Evolutionary conservation across 1,139 yeast genomes (phyloP), one percentile per base, ranked within the genome.

Genomic region (Geotrichum histeridarum): DNA sequence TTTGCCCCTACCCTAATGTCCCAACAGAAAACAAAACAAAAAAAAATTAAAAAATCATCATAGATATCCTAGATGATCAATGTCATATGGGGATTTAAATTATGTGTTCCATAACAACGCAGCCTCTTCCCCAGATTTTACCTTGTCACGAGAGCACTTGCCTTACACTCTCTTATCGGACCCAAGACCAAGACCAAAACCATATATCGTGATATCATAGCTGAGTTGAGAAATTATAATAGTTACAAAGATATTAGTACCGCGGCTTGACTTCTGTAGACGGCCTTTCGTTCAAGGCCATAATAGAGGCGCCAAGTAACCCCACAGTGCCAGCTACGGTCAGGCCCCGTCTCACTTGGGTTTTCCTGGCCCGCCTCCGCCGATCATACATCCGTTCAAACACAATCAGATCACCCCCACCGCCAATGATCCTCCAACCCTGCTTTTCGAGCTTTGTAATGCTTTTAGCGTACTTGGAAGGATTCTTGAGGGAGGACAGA

Each of bases 371-470:
- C 27, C 44, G 12, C 8, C 33, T 12, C 17, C 33, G 8, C 8
- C 15, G 17, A 27, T 42, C 31, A 12, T 22, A 32, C 6, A 8
- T 14, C 5, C 76, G 64, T 51, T 70, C 70, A 58, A 74, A 73
- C 17, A 74, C 74, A 36, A 74, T 64, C 55, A 71, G 65, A 57
- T 69, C 70, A 11, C 68, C 69, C 2, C 38, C 47, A 8, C 38
- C 69, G 2, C 82, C 84, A 48, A 77, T 70, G 45, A 80, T 64
- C 50, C 66, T 69, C 82, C 82, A 81, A 2, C 74, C 73, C 42
- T 68, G 62, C 30, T 64, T 65, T 53, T 77, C 76, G 27, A 79
- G 66, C 55, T 65, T 69, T 48, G 69, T 67, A 9, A 75, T 68
- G 8, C 67, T 56, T 36, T 66, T 67, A 54, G 70, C 62, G 59